Evolutionary conservation across 2,329 filamentous ascomycete genomes (phyloP).

Genomic region (Neonectria coccinea): DNA sequence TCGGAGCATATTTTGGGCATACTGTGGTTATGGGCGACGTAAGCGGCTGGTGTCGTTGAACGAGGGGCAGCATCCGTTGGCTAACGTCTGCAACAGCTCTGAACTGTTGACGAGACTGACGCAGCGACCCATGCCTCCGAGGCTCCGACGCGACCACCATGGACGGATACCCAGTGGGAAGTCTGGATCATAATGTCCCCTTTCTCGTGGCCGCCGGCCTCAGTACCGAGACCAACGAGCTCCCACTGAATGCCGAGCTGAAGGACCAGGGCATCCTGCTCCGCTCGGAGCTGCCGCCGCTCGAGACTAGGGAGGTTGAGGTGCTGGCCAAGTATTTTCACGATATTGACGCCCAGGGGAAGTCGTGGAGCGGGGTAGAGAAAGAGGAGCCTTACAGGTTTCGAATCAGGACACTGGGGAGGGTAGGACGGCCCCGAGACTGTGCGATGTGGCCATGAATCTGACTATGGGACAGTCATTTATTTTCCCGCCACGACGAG

Average conservation of each 20-base stretch:
- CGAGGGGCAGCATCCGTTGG: constrained; percentile 43
- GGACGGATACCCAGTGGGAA: constrained; percentile 84
- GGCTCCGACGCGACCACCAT: constrained; percentile 58
- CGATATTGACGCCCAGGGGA: constrained; percentile 71
- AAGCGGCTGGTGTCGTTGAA: constrained; percentile 40
- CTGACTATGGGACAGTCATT: constrained; percentile 59
- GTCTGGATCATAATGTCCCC: constrained; percentile 88
- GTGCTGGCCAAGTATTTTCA: constrained; percentile 75
- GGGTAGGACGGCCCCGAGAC: constrained; percentile 69
- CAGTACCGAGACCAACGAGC: constrained; percentile 54
- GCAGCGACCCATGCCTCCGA: constrained; percentile 40
- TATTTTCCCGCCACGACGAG: constrained; percentile 68
- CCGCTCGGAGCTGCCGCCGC: constrained; percentile 75
- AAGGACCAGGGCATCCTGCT: constrained; percentile 71
- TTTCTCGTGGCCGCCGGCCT: constrained; percentile 86
- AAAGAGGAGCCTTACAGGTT: constrained; percentile 68
- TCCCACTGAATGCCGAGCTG: constrained; percentile 62
- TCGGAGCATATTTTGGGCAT: not conserved
- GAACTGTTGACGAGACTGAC: constrained; percentile 33
- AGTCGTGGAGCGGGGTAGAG: constrained; percentile 75
- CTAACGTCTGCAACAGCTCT: constrained; percentile 43
- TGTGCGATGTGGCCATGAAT: constrained; percentile 34
- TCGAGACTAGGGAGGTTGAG: constrained; percentile 74
- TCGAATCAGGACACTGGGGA: constrained; percentile 78
- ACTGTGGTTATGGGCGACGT: constrained; percentile 33